Evolutionary conservation across 495 filamentous ascomycete genomes (phyloP), one percentile per base, ranked within the genome.

Genomic region (Neurospora discreta): DNA sequence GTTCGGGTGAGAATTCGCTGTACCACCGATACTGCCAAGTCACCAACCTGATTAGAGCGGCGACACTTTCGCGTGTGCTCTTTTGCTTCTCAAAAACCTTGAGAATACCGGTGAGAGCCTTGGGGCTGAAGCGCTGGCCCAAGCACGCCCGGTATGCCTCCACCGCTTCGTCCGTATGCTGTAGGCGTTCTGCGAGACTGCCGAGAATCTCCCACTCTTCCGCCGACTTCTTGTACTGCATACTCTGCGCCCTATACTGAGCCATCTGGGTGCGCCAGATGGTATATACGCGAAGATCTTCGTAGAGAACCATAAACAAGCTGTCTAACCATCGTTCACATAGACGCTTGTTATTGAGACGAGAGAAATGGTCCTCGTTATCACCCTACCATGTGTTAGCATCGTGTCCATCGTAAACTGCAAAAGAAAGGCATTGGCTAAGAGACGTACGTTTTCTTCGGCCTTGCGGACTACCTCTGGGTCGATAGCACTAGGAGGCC

Each of bases 11-110:
- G 81, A 98, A 99, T 91, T 99, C 96, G 36, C 94, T 97, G 82
- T 98, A 99, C 95, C 95, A 98, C 73, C 95, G 89, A 81, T 98
- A 98, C 83, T 99, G 95, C 95, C 95, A 99, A 5, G 95, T 92
- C 41, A 98, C 92, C 68, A 98, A 82, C 52, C 93, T 85, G 71
- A 98, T 98, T 70, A 97, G 84, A 11, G 90, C 89, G 44, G 89
- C 90, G 38, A 98, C 84, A 73, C 91, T 92, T 39, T 90, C 89
- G 70, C 92, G 82, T 10, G 91, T 91, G 78, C 91, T 92, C 73
- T 88, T 86, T 75, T 87, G 85, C 76, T 94, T 91, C 74, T 84
- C 82, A 75, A 93, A 92, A 65, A 90, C 84, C 76, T 88, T 89
- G 75, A 99, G 80, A 52, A 98, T 86, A 20, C 95, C 95, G 52